Base-by-base conservation (phyloP, 2,329 filamentous ascomycete species). In the Paraphaeosphaeria sporulosa region DNA sequence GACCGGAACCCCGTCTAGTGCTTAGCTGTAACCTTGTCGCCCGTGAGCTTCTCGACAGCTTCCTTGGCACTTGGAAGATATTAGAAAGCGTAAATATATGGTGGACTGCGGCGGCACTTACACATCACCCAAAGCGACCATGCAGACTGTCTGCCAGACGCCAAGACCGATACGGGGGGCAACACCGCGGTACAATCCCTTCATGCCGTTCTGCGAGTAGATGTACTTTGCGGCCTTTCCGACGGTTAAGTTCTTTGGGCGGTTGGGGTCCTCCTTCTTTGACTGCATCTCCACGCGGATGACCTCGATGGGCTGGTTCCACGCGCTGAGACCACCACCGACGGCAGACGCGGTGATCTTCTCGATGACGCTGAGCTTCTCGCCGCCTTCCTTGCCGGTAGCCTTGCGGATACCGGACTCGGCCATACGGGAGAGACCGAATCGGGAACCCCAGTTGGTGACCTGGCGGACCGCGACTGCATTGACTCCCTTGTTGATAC, bases 261-360 rank as follows among this genome's bases (percentile, higher is more conserved):
- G 91, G 85, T 98, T 98, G 62, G 95, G 94, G 78, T 99, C 95
- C 72, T 91, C 92, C 73, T 90, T 97, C 89, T 97, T 98, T 84
- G 92, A 96, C 89, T 99, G 95, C 93, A 99, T 97, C 87, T 99
- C 95, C 64, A 99, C 94, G 67, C 95, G 93, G 79, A 99, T 97
- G 78, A 99, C 95, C 87, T 99, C 95, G 78, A 99, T 99, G 64
- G 95, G 95, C 86, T 99, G 95, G 83, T 99, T 99, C 95, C 95
- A 99, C 67, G 95, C 95, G 64, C 89, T 93, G 73, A 99, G 85
- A 78, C 95, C 95, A 87, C 95, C 95, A 83, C 95, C 95, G 10
- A 99, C 78, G 67, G 88, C 88, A 65, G 90, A 92, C 50, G 95
- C 94, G 59, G 92, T 78, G 76, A 99, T 90, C 88, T 98, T 98